Evolutionary conservation across 2,329 filamentous ascomycete species (phyloP).

Genomic region (Gnomoniopsis smithogilvyi): DNA sequence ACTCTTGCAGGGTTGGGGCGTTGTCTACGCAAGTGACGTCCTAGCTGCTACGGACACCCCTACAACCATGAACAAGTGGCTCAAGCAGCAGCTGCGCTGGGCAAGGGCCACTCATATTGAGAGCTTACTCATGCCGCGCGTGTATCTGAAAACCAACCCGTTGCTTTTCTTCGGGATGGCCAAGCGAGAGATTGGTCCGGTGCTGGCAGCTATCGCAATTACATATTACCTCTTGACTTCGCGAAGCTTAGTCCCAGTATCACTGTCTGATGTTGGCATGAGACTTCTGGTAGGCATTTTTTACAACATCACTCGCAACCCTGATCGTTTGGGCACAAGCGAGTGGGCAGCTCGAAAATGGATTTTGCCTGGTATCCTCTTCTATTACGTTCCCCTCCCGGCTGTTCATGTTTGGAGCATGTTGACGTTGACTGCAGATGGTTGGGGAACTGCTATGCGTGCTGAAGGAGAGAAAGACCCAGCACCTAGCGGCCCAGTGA

Average conservation of each 20-base stretch:
- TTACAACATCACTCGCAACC: slow-evolving; percentile 29
- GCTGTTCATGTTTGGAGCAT: slow-evolving; percentile 32
- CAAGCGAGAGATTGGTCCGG: slow-evolving; percentile 28
- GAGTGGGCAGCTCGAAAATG: slow-evolving; percentile 18
- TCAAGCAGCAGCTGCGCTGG: slow-evolving; percentile 35
- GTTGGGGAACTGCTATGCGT: slow-evolving; percentile 34
- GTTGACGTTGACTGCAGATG: slow-evolving; percentile 29
- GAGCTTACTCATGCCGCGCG: slow-evolving; percentile 29
- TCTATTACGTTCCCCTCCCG: slow-evolving; percentile 32
- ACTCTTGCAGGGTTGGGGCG: slow-evolving; percentile 29
- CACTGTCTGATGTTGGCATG: slow-evolving; percentile 24
- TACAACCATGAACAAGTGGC: slow-evolving; percentile 30
- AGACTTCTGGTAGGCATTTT: slow-evolving; percentile 26
- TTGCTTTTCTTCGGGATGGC: slow-evolving; percentile 32
- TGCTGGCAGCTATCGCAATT: slow-evolving; percentile 26
- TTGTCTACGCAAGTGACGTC: slow-evolving; percentile 30
- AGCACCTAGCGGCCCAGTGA: slow-evolving; percentile 19
- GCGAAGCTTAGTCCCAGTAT: slow-evolving; percentile 24
- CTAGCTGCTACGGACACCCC: slow-evolving; percentile 33
- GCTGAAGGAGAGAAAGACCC: slow-evolving; percentile 25
- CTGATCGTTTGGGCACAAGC: slow-evolving; percentile 20
- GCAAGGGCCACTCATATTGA: slow-evolving; percentile 33
- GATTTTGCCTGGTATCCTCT: slow-evolving; percentile 26
- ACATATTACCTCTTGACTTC: slow-evolving; percentile 27
- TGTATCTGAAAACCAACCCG: slow-evolving; percentile 31